A percentile compares a stretch with the other conserved stretches of the same genome.
Evolutionary conservation across 257 asterid genomes (phyloP).

Genomic region (Agastache rugosa): DNA sequence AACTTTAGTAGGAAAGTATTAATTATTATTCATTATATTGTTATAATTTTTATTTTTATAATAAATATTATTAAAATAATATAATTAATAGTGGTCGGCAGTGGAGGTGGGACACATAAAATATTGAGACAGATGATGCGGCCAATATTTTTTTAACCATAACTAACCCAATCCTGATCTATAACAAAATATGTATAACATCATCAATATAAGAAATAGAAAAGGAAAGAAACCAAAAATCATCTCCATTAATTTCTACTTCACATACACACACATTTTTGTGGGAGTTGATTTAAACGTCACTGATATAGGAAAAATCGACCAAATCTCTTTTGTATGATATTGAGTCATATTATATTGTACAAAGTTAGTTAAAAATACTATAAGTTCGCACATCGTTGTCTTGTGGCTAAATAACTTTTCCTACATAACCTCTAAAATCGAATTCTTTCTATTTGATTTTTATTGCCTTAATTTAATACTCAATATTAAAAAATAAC

Average conservation of each 20-base stretch:
- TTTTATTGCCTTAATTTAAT: neutral
- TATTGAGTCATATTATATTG: neutral
- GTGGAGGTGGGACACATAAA: too few species aligned
- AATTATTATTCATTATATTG: too few species aligned
- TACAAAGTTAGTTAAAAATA: neutral
- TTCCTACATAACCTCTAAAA: neutral
- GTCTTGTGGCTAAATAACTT: neutral
- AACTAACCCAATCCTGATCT: neutral
- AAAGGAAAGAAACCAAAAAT: neutral
- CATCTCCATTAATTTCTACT: neutral
- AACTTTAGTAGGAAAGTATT: too few species aligned
- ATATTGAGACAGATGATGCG: neutral
- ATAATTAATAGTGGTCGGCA: too few species aligned
- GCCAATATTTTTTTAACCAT: neutral
- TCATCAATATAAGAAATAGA: neutral
- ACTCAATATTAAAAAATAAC: neutral
- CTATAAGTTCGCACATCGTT: neutral
- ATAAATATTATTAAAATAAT: too few species aligned
- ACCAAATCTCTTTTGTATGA: constrained; percentile 15
- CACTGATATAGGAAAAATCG: constrained; percentile 17
- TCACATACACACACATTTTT: neutral
- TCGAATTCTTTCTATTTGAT: neutral
- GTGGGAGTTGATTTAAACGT: neutral
- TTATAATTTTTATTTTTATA: too few species aligned
- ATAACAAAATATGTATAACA: neutral